Conservation (phyloP, 371 early-diverging fungal genomes). For the Chytridium lagenaria region DNA sequence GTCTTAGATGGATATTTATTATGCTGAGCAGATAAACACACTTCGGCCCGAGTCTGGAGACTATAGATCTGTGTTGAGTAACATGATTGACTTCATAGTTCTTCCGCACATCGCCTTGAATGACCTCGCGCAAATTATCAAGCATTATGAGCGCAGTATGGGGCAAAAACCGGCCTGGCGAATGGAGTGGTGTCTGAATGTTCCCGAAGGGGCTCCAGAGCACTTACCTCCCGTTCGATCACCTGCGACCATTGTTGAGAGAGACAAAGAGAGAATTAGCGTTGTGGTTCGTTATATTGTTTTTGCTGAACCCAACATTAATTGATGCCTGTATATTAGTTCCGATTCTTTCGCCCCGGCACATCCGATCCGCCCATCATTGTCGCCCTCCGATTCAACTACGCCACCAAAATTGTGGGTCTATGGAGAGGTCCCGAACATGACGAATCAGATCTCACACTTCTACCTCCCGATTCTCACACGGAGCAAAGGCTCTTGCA, state of each 20-base stretch:
- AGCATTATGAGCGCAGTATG: constrained; percentile 8
- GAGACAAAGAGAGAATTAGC: constrained; percentile 26
- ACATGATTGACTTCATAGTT: constrained; percentile 25
- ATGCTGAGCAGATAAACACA: background rate
- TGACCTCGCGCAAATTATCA: constrained; percentile 23
- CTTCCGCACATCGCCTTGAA: constrained; percentile 24
- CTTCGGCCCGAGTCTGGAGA: constrained; percentile 13
- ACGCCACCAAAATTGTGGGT: constrained; percentile 27
- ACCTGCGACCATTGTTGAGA: constrained; percentile 29
- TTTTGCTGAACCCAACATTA: too few relatives aligned
- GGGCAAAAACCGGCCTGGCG: background rate
- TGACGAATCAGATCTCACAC: constrained; percentile 31
- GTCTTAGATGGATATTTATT: background rate
- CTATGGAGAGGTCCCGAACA: constrained; percentile 27
- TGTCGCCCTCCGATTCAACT: constrained; percentile 40
- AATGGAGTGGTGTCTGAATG: constrained; percentile 37
- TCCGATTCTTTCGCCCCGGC: background rate
- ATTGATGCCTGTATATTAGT: too few relatives aligned
- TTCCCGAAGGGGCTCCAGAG: constrained; percentile 33
- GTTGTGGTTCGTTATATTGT: constrained; percentile 22
- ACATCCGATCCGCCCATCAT: background rate
- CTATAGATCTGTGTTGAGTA: constrained; percentile 23
- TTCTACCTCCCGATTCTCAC: constrained; percentile 7
- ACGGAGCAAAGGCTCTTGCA: background rate
- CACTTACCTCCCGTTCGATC: constrained; percentile 25